Evolutionary conservation across 139 green algal genomes (phyloP).

Genomic region (Chlorella sp.): DNA sequence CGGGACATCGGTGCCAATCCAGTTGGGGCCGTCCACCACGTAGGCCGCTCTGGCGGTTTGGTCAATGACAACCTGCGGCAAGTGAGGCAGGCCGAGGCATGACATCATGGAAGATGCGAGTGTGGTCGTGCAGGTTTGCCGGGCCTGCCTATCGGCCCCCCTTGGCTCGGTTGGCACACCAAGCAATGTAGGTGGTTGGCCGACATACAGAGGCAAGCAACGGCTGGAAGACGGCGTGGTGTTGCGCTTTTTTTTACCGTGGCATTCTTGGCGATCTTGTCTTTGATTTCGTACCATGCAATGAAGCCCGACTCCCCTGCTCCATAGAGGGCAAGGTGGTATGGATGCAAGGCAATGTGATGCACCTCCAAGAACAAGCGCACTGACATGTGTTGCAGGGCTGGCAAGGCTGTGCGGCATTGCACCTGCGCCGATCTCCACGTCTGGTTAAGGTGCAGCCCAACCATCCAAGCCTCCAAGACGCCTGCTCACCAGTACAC

Average conservation of each 20-base stretch:
- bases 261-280: neutral
- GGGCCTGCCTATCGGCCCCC: neutral
- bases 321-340: neutral
- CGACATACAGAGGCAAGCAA: neutral
- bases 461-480: too few species aligned
- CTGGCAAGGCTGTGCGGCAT: too few species aligned
- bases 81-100: neutral
- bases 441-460: too few species aligned
- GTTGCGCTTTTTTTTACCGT: neutral
- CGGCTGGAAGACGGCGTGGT: neutral
- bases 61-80: conserved; percentile 14
- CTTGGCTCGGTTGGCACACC: neutral
- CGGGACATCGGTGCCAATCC: conserved; percentile 23
- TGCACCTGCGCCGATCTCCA: neutral
- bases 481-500: conserved; percentile 24
- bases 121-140: too few species aligned
- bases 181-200: neutral
- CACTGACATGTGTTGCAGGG: too few species aligned
- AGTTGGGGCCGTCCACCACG: conserved; percentile 15
- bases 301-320: conserved; percentile 17
- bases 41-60: conserved; percentile 25
- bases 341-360: too few species aligned
- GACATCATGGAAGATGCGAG: neutral
- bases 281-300: conserved; percentile 20
- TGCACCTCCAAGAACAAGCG: too few species aligned